Evolutionary conservation across 768 basidiomycete species (phyloP).

Genomic region (Boletus bicolor): DNA sequence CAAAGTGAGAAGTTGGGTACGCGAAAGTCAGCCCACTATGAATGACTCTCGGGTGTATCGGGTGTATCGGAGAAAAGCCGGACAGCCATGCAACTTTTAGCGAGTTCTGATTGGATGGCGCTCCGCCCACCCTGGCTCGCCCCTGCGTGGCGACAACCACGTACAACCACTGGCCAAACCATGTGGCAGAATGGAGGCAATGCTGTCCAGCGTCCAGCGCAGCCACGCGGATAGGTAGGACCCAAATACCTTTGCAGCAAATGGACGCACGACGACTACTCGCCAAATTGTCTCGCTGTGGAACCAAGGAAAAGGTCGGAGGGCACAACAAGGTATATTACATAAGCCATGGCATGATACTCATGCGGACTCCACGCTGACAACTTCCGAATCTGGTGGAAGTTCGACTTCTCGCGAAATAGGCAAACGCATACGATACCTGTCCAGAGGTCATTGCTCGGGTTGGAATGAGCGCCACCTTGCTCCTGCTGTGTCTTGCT

Average conservation of each 20-base stretch:
- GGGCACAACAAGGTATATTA: not conserved
- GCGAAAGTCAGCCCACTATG: not conserved
- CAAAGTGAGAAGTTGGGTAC: not conserved
- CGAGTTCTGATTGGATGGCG: constrained; percentile 11
- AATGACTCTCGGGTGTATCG: not conserved
- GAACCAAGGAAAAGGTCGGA: not conserved
- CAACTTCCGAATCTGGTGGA: not conserved
- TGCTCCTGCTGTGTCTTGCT: constrained; percentile 17
- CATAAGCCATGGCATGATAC: not conserved
- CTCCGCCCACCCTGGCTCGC: not conserved
- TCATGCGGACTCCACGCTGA: constrained; percentile 6
- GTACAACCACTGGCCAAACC: not conserved
- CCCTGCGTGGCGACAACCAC: not conserved
- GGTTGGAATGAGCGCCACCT: constrained; percentile 10
- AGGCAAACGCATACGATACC: not conserved
- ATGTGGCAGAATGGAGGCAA: constrained; percentile 1
- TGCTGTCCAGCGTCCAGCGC: not conserved
- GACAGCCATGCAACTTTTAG: not conserved
- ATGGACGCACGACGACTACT: not conserved
- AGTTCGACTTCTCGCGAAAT: not conserved
- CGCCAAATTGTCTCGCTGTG: not conserved
- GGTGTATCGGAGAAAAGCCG: not conserved
- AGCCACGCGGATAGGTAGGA: not conserved
- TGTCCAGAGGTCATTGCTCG: not conserved
- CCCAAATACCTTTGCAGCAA: not conserved